Base-by-base conservation (phyloP, 1,284 basidiomycete species). In the Pseudozyma sp. region DNA sequence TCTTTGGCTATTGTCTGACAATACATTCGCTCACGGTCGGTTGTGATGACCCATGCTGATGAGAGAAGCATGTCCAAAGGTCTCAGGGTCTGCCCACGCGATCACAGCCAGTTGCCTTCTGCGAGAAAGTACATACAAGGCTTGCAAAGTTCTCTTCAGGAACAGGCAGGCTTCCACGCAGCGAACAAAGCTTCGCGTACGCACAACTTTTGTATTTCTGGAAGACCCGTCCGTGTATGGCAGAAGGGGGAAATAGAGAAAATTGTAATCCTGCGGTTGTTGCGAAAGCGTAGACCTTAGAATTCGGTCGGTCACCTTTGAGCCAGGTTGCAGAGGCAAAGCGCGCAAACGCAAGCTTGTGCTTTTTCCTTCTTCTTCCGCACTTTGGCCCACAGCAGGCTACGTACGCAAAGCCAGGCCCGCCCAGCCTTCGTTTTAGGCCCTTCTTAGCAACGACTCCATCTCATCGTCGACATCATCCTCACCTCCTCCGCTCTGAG, bases 131-230 rank as follows among this genome's bases (percentile, higher is more conserved):
- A 24, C 24, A 24, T 24, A 24, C 24, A 24, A 24, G 24, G 24
- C 24, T 24, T 24, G 24, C 24, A 24, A 24, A 24, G 24, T 4
- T 24, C 24, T 24, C 40, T 17, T 16, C 11, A 42, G 40, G 40
- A 42, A 16, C 40, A 7, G 16, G 7, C 7, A 7, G 7, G 40
- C 10, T 42, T 42, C 35, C 13, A 42, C 40, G 43, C 43, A 45
- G 43, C 45, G 35, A 24, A 19, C 47, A 37, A 31, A 40, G 2
- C 16, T 19, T 24, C 10, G 4, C 37, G 30, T 54, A 60, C 51
- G 58, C 60, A 55, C 52, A 42, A 49, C 24, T 45, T 40, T 58
- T 49, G 39, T 44, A 43, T 44, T 29, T 24, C 40, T 42, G 34
- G 16, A 35, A 49, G 5, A n/a, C 29, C n/a, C 14, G 47, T 16